Percentiles rank a stretch among this genome's conserved stretches.
These are phyloP conservation scores for Esteya vermicola DNA, from an alignment of 2,329 filamentous ascomycete species.

Conservation along the genomic window DNA sequence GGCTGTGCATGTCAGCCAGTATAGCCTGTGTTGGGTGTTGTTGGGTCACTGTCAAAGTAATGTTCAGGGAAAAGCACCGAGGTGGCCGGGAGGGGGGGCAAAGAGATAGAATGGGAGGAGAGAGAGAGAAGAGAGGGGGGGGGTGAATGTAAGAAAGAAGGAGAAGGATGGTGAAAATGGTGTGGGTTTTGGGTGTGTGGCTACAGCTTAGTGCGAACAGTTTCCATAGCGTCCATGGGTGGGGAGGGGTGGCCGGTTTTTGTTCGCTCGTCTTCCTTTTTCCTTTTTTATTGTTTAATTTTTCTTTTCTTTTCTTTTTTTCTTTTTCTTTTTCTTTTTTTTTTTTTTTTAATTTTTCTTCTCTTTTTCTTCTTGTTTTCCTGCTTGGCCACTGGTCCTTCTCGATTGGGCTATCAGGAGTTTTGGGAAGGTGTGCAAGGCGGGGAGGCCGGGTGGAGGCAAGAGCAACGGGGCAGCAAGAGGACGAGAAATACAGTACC, in stretches of 20 bases:
- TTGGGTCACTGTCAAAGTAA: not conserved
- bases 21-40: not conserved
- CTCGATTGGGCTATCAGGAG: not conserved
- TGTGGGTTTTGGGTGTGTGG: not conserved
- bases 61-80: constrained; percentile 5
- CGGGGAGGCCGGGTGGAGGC: not conserved
- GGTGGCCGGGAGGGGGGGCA: not conserved
- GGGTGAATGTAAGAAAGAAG: not conserved
- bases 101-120: not conserved
- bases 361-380: not conserved
- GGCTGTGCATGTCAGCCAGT: constrained; percentile 1
- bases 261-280: too few relatives aligned
- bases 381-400: not conserved
- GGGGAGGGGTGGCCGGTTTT: too few relatives aligned
- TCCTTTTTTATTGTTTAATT: too few relatives aligned
- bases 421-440: not conserved
- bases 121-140: not conserved
- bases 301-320: not conserved
- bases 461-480: not conserved
- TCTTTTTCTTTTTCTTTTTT: not conserved
- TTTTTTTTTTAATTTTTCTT: not conserved
- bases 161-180: too few relatives aligned
- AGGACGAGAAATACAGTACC: not conserved
- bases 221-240: not conserved
- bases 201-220: not conserved